These are phyloP conservation scores for Populus hybrid DNA, from an alignment of 441 rosid genomes.

Conservation along the genomic window DNA sequence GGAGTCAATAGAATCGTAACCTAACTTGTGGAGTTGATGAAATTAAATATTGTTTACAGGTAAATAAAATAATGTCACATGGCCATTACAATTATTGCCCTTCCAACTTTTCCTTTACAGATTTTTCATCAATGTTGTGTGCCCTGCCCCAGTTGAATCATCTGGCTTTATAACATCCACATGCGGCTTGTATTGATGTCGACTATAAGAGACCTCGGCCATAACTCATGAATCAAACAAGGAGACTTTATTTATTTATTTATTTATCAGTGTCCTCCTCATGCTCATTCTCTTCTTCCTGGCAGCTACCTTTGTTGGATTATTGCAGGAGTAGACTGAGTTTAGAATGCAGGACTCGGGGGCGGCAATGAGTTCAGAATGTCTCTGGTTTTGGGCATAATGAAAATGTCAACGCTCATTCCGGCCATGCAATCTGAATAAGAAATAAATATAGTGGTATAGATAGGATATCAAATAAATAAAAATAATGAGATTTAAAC, in stretches of 20 bases:
- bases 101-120: not conserved
- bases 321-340: not conserved
- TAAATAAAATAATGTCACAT: not conserved
- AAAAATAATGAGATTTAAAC: no score
- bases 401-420: no score
- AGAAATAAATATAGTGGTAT: no score
- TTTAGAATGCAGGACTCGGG: no score
- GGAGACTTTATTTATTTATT: not conserved
- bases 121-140: not conserved
- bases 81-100: not conserved
- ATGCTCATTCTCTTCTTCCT: not conserved
- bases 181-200: not conserved
- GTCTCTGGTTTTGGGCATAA: no score
- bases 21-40: no score
- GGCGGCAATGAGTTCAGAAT: no score
- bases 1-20: not conserved
- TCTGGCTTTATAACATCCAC: not conserved
- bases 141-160: not conserved
- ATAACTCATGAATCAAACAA: not conserved
- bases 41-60: no score
- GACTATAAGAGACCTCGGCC: not conserved
- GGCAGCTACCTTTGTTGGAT: not conserved
- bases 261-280: not conserved
- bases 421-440: no score
- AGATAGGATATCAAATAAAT: no score